Evolutionary conservation across 2,329 filamentous ascomycete species (phyloP), one percentile per base, ranked within the genome.

Genomic region (Ophiostoma sp.): DNA sequence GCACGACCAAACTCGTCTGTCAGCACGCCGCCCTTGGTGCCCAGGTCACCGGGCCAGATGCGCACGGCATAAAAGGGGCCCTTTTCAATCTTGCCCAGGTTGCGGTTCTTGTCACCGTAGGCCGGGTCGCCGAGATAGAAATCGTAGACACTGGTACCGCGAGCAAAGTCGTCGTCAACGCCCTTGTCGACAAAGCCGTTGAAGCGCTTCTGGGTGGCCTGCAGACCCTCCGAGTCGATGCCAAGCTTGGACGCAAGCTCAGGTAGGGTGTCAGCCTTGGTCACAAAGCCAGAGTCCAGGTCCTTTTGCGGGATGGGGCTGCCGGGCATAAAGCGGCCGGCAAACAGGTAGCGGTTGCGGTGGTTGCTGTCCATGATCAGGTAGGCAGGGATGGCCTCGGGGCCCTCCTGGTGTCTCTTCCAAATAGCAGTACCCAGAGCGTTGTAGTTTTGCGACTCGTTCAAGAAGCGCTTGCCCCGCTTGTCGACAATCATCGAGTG

Each of bases 51-150:
- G 9, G 82, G 81, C 66, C 76, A 81, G 5, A 83, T 72, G 42
- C 76, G 78, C n/a, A 80, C 73, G 0, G 82, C 82, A 63, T 80
- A 81, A 74, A 81, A 81, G 12, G 80, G 81, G 0, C 73, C 75
- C 59, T 76, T 77, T 7, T 73, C 76, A 42, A 81, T 75, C 17
- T 76, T 69, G 6, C 79, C 79, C 45, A 82, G 77, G 76, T 79
- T 80, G 1, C 77, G 78, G 72, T 82, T 81, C 15, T 70, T 74
- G 57, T 71, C 42, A 25, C 28, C 42, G 55, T 64, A 87, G 36
- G 91, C 88, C 0, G 91, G 89, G 66, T 96, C 93, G 80, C 93
- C 91, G 79, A 97, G 89, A 85, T 89, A 95, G 80, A 97, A 91
- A 80, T 97, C 93, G 82, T 93, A 89, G 86, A 96, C 61, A 33